Base-by-base conservation (phyloP, 306 rosid species). In the Canavalia ensiformis region DNA sequence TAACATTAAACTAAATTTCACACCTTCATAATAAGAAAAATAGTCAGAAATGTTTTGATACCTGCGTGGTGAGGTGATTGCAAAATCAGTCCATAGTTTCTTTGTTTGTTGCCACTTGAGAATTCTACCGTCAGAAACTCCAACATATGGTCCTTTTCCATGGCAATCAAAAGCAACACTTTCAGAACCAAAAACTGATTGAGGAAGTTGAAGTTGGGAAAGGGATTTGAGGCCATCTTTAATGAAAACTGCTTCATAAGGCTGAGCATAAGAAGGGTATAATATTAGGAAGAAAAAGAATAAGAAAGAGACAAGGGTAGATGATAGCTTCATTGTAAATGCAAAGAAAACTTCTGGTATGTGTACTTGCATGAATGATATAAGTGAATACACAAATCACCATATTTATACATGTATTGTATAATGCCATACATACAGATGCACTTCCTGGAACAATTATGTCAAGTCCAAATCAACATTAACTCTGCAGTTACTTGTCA, bases 61-160 rank as follows among this genome's bases (percentile, higher is more conserved):
- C 95, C 92, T 86, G 52, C 41, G 29, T 6, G 92, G 86, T 1
- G 95, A 82, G 80, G 87, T 80, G 46, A 81, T 33, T 45, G 90
- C 92, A 54, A 86, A 91, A 37, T 86, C 86, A 5, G 51, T 80
- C 91, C 95, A 89, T 9, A 74, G 77, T 13, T 11, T 34, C 0
- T 4, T 8, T 11, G 65, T 50, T 25, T 86, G 82, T 1, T 81
- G 68, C 92, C 93, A 91, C 80, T 83, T 86, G 82, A 91, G 88
- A 30, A 91, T 86, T 73, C 90, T 86, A 1, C 95, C 95, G 56
- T 89, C 92, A 8, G 89, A 84, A 5, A 89, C 92, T 0, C 91
- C 79, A 0, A 77, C 89, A 10, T 89, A 91, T 0, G 95, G 95
- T 4, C 92, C 95, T 33, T 62, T 59, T 4, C 91, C 92, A 64